A percentile compares a stretch with the other conserved stretches of the same genome.
Evolutionary conservation across 2,329 filamentous ascomycete species (phyloP).

Genomic region (Balansia obtecta): DNA sequence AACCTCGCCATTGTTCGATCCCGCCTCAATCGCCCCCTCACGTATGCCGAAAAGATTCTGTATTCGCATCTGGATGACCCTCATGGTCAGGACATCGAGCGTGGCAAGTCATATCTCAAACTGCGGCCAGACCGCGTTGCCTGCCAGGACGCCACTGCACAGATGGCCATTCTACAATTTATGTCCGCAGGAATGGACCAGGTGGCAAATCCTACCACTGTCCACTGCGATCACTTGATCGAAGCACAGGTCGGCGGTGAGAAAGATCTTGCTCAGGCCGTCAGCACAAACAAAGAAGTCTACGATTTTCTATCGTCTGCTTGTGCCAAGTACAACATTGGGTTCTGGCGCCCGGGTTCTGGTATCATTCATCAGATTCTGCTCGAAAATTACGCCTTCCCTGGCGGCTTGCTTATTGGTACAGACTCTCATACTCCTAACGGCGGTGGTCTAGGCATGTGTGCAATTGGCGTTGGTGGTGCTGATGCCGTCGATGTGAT

Average conservation of each 20-base stretch:
- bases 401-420: conserved; percentile 92
- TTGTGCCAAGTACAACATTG: conserved; percentile 99
- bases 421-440: conserved; percentile 98
- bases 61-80: conserved; percentile 98
- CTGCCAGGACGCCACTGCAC: conserved; percentile 97
- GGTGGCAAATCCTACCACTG: conserved; percentile 86
- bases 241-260: conserved; percentile 88
- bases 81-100: conserved; percentile 90
- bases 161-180: conserved; percentile 99
- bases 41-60: conserved; percentile 95
- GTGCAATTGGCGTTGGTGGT: conserved; percentile 91
- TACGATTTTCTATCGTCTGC: conserved; percentile 92
- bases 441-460: conserved; percentile 89
- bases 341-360: conserved; percentile 97
- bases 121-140: conserved; percentile 94
- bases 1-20: conserved; percentile 83
- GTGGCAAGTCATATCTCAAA: conserved; percentile 90
- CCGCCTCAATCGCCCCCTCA: conserved; percentile 85
- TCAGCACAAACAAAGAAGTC: conserved; percentile 96
- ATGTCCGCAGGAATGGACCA: conserved; percentile 97
- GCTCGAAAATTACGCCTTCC: conserved; percentile 98
- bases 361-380: conserved; percentile 99
- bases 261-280: conserved; percentile 85
- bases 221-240: conserved; percentile 99
- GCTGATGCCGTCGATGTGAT: conserved; percentile 98